Base-by-base conservation (phyloP, 352 stramenopile species). In the Paralagenidium karlingii region DNA sequence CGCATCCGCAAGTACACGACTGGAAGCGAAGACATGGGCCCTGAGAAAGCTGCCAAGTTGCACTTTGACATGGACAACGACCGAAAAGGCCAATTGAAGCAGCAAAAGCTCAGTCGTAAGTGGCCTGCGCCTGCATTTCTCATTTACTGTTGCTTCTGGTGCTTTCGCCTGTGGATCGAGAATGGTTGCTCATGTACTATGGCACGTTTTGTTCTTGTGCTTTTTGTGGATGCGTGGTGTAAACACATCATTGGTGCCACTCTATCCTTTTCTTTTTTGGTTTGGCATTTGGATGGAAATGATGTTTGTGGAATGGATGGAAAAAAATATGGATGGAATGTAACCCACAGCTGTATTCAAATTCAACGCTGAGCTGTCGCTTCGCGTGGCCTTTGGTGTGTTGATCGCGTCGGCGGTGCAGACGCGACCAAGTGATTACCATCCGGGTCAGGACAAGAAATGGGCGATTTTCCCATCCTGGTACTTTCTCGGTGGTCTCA, bases 401-500 rank as follows among this genome's bases (percentile, higher is more conserved):
- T 47, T 86, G 25, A 51, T 88, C 16, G 70, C 75, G 13, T 83
- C 75, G 12, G 48, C 65, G 24, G 75, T 88, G 16, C 71, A 85
- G 47, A 84, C 64, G 15, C 57, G 64, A 8, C 53, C 81, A 38
- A 46, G 49, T 11, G 34, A 63, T 24, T 76, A 80, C 44, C 43
- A 60, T 21, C 19, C n/a, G 7, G n/a, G n/a, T 12, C 42, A 78
- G 30, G 53, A 54, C 33, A 83, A 85, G 45, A 74, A 80, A 37
- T 88, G 74, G 74, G 53, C 63, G 11, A 51, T 88, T 19, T 88
- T 87, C 24, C 74, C 74, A 0, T 42, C 68, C 8, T 85, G 43
- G 34, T 86, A 86, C 53, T 81, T 73, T 34, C 32, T 80, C 27
- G 73, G 73, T 32, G 73, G 73, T 53, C 53, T 87, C 13, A 84